Evolutionary conservation across 2,329 filamentous ascomycete genomes (phyloP).

Genomic region (Acephala macrosclerotiorum): DNA sequence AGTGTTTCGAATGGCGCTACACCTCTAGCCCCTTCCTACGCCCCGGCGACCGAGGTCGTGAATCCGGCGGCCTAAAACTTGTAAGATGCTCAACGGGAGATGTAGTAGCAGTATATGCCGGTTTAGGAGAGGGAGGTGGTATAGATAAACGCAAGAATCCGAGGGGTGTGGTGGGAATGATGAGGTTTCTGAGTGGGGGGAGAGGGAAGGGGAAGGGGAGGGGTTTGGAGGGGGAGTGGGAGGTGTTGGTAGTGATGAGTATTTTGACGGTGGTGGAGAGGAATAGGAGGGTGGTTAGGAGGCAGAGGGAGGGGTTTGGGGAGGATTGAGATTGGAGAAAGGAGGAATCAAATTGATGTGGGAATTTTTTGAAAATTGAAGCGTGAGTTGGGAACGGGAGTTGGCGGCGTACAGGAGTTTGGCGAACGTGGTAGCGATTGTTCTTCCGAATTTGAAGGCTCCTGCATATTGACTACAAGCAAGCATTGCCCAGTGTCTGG

Average conservation of each 20-base stretch:
- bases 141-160: constrained; percentile 24
- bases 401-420: constrained; percentile 4
- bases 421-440: background rate
- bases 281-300: constrained; percentile 30
- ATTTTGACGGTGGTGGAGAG: constrained; percentile 38
- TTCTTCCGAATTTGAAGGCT: background rate
- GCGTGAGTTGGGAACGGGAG: background rate
- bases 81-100: constrained; percentile 36
- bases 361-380: background rate
- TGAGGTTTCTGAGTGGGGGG: constrained; percentile 32
- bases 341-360: background rate
- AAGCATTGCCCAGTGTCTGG: background rate
- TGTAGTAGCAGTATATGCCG: constrained; percentile 40
- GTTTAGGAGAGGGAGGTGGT: constrained; percentile 25
- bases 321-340: background rate
- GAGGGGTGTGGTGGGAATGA: constrained; percentile 35
- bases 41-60: constrained; percentile 26
- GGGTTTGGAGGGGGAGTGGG: constrained; percentile 37
- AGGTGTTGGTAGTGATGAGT: constrained; percentile 37
- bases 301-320: constrained; percentile 28
- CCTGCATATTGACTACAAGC: background rate
- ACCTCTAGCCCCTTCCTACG: constrained; percentile 27
- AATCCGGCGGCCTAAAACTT: constrained; percentile 37
- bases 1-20: constrained; percentile 40
- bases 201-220: background rate